These are phyloP conservation scores for Paragyromitra xinjiangensis DNA, from an alignment of 495 filamentous ascomycete genomes.

Conservation along the genomic window DNA sequence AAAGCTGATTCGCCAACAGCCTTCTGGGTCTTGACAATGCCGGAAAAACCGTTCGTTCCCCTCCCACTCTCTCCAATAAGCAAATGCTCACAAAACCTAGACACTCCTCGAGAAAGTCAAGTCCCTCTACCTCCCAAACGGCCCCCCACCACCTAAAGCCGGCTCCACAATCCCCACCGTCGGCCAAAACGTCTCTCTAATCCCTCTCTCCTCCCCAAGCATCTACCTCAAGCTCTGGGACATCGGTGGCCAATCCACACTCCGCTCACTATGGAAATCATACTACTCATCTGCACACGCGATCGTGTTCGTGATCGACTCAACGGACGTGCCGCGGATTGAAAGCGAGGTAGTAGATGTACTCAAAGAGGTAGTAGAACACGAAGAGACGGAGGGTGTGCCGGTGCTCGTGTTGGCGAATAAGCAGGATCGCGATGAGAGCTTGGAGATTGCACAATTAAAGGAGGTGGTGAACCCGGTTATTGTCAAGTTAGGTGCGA, in stretches of 20 bases:
- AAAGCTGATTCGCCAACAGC: slow-evolving; percentile 40
- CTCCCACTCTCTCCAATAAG: neutral
- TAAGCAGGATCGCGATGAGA: slow-evolving; percentile 97
- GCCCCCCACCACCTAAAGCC: slow-evolving; percentile 66
- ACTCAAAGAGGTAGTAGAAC: slow-evolving; percentile 73
- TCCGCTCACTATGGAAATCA: slow-evolving; percentile 92
- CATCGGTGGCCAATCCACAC: slow-evolving; percentile 87
- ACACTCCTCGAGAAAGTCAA: slow-evolving; percentile 97
- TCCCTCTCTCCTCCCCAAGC: slow-evolving; percentile 81
- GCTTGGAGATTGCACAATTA: slow-evolving; percentile 93
- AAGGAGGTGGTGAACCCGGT: slow-evolving; percentile 96
- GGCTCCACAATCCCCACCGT: slow-evolving; percentile 91
- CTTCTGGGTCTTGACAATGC: slow-evolving; percentile 97
- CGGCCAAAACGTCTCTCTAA: slow-evolving; percentile 93
- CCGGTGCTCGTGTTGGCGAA: slow-evolving; percentile 93
- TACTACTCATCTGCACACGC: slow-evolving; percentile 95
- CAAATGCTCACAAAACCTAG: slow-evolving; percentile 18
- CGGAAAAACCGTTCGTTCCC: slow-evolving; percentile 74
- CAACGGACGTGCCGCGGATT: slow-evolving; percentile 84
- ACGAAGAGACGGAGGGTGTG: slow-evolving; percentile 85
- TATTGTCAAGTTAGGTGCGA: slow-evolving; percentile 86
- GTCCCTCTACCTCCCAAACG: slow-evolving; percentile 76
- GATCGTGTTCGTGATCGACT: slow-evolving; percentile 96
- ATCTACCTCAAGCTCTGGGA: slow-evolving; percentile 99
- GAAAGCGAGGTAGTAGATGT: slow-evolving; percentile 84